Evolutionary conservation across 257 asterid genomes (phyloP).

Genomic region (Primulina eburnea): DNA sequence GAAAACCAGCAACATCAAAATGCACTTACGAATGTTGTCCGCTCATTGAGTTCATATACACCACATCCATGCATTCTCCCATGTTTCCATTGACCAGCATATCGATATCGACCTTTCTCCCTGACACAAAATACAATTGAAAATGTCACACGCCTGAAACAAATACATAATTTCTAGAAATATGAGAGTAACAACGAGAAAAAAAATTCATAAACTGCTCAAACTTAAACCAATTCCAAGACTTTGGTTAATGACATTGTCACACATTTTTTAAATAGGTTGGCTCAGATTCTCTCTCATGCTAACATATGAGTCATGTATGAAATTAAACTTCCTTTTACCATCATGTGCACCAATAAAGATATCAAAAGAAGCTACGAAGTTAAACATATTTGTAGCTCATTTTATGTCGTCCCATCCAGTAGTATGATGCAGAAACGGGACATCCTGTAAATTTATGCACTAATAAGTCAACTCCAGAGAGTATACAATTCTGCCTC

Average conservation of each 20-base stretch:
- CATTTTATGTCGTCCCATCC: background rate
- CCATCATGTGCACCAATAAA: background rate
- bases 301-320: background rate
- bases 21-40: constrained; percentile 58
- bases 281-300: background rate
- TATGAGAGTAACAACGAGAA: background rate
- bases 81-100: constrained; percentile 99
- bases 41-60: constrained; percentile 87
- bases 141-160: constrained; percentile 18
- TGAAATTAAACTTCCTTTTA: background rate
- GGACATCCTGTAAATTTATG: background rate
- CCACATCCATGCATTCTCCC: constrained; percentile 99
- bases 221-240: background rate
- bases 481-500: background rate
- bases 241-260: constrained; percentile 1
- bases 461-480: background rate
- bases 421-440: background rate
- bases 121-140: constrained; percentile 39
- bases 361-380: constrained; percentile 7
- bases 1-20: constrained; percentile 21
- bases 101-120: constrained; percentile 92
- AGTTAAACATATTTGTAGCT: constrained; percentile 7
- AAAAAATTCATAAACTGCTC: background rate
- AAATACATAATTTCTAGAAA: constrained; percentile 1
- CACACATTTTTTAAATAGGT: constrained; percentile 19